Evolutionary conservation across 148 eudicot species (phyloP), one percentile per base, ranked within the genome.

Genomic region (Hydrangea macrophylla): DNA sequence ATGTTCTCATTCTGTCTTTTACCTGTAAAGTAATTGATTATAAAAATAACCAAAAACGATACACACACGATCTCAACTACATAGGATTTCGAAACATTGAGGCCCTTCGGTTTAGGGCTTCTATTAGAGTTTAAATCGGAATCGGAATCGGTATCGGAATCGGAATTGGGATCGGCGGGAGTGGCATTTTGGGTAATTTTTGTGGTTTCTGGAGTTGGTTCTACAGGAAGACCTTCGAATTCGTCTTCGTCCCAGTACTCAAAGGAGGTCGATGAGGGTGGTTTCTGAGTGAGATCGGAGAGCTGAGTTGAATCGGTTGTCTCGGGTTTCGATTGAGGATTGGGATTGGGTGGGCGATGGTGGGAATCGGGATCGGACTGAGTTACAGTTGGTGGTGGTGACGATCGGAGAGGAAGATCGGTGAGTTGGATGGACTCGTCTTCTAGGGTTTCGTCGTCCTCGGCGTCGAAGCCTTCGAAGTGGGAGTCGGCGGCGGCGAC

Each of bases 171-270:
- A 6, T 60, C 78, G 1, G 72, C 45, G 2, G 70, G 54, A 54
- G 75, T 62, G 42, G 36, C 76, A 39, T 56, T 50, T 20, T 71
- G 78, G 42, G 70, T 26, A 53, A 56, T 28, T 69, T 75, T 56
- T 0, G 36, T 24, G 6, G 64, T 9, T 39, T 80, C 65, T 5
- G 61, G 59, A 55, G 73, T 72, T n/a, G 55, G 35, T 30, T 87
- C 79, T 4, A 28, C 31, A 0, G 95, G 98, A 37, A 92, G 64
- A n/a, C 98, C 98, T 80, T 94, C 98, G 70, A 94, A 94, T 66
- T 94, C 98, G 74, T 94, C 98, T 68, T 94, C 98, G 53, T 94
- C 98, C 96, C 98, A 94, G 74, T 74, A 85, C 15, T 94, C 95
- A 58, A 80, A 89, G n/a, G 82, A 32, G 7, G 81, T 62, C 5